phyloP scores from a whole-genome alignment of 192 early-diverging fungal species.

The Spizellomyces sp. region DNA sequence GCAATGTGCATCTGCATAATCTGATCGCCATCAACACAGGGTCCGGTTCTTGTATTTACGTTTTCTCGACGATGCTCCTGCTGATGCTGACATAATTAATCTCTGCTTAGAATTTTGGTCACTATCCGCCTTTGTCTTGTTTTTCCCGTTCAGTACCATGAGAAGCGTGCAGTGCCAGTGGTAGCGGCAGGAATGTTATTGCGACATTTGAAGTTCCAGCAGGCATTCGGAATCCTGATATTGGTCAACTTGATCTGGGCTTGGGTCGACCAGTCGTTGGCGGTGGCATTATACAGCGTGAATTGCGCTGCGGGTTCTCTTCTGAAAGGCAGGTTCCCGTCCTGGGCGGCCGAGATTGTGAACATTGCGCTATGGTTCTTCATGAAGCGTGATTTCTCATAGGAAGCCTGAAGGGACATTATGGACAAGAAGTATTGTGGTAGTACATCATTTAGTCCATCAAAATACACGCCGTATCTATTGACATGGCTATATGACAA shows the following conservation, averaged over 20 bases:
- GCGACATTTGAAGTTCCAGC: neutral
- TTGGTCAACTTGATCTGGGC: constrained; percentile 12
- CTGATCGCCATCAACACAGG: constrained; percentile 6
- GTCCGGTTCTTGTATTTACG: too few relatives aligned
- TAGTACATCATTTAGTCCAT: too few relatives aligned
- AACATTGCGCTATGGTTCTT: constrained; percentile 13
- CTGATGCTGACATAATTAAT: too few relatives aligned
- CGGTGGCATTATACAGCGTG: constrained; percentile 7
- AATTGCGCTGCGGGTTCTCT: neutral
- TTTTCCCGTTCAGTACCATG: neutral
- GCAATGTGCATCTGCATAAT: neutral
- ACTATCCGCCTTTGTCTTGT: neutral
- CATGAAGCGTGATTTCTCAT: constrained; percentile 9
- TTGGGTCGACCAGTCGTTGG: neutral
- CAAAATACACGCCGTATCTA: too few relatives aligned
- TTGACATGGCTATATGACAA: too few relatives aligned
- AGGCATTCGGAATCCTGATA: constrained; percentile 1
- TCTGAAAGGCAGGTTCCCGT: constrained; percentile 2
- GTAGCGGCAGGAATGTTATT: neutral
- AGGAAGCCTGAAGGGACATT: too few relatives aligned
- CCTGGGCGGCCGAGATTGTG: constrained; percentile 3
- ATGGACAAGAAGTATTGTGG: too few relatives aligned
- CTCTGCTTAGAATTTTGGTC: neutral
- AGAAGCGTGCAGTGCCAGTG: neutral
- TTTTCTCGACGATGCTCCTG: too few relatives aligned